Evolutionary conservation across 768 basidiomycete genomes (phyloP).

Genomic region (Psilocybe azurescens): DNA sequence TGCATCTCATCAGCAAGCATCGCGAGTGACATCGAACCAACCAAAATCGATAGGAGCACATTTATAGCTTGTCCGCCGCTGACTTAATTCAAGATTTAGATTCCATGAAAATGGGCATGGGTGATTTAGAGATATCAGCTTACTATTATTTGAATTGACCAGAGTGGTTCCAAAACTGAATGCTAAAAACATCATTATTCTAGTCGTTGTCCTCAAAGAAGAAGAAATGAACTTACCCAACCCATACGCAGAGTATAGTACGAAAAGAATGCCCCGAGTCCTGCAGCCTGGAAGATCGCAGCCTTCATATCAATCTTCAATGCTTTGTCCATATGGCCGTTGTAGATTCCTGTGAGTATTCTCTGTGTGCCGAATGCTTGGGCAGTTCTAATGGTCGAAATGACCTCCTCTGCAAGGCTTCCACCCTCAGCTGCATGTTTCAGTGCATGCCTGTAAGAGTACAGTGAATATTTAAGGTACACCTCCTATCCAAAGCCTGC

Average conservation of each 20-base stretch:
- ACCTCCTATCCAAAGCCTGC: conserved; percentile 28
- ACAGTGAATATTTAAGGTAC: not conserved
- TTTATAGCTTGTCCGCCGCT: conserved; percentile 78
- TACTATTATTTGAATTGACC: conserved; percentile 63
- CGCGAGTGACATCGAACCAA: conserved; percentile 90
- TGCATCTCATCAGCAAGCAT: conserved; percentile 87
- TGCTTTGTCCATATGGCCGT: conserved; percentile 60
- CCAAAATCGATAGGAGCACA: conserved; percentile 82
- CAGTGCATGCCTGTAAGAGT: conserved; percentile 41
- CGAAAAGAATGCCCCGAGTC: conserved; percentile 80
- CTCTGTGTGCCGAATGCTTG: conserved; percentile 90
- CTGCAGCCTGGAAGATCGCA: conserved; percentile 57
- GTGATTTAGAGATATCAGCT: conserved; percentile 15
- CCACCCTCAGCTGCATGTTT: conserved; percentile 83
- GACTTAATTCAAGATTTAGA: conserved; percentile 38
- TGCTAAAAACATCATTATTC: conserved; percentile 47
- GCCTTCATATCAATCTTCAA: conserved; percentile 58
- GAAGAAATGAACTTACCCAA: conserved; percentile 49
- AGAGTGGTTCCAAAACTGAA: conserved; percentile 92
- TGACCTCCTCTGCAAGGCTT: conserved; percentile 89
- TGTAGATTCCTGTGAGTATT: conserved; percentile 67
- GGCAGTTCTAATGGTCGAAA: conserved; percentile 86
- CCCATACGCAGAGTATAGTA: conserved; percentile 78
- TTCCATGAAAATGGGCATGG: not conserved
- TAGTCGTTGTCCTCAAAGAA: not conserved